Evolutionary conservation across 352 stramenopile species (phyloP).

Genomic region (Aphanomyces astaci): DNA sequence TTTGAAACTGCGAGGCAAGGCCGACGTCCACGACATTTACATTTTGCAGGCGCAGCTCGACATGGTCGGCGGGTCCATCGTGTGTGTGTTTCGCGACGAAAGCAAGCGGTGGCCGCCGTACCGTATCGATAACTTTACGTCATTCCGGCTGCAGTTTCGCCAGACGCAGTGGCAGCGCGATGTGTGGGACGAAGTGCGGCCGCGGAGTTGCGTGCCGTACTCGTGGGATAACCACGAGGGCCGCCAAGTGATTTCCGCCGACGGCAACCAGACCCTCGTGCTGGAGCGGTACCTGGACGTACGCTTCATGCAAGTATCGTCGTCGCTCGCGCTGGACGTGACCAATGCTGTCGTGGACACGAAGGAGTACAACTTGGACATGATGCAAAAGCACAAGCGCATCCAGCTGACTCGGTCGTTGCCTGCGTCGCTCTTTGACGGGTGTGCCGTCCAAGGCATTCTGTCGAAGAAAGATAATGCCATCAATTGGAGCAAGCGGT

Average conservation of each 20-base stretch:
- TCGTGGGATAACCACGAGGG: slow-evolving; percentile 80
- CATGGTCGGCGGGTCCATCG: slow-evolving; percentile 76
- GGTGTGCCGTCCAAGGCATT: slow-evolving; percentile 69
- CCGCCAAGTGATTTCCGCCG: slow-evolving; percentile 40
- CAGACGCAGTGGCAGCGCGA: slow-evolving; percentile 67
- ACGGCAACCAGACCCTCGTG: slow-evolving; percentile 38
- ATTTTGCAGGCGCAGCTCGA: slow-evolving; percentile 85
- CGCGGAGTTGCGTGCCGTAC: slow-evolving; percentile 68
- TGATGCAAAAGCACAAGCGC: slow-evolving; percentile 70
- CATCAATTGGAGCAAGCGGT: slow-evolving; percentile 85
- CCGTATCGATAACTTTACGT: slow-evolving; percentile 88
- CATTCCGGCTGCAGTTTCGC: slow-evolving; percentile 81
- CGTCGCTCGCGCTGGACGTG: slow-evolving; percentile 51
- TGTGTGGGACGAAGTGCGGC: slow-evolving; percentile 66
- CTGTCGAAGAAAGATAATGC: slow-evolving; percentile 83
- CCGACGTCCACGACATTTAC: slow-evolving; percentile 68
- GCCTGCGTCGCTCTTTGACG: slow-evolving; percentile 68
- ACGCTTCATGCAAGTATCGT: slow-evolving; percentile 83
- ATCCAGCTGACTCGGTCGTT: slow-evolving; percentile 80
- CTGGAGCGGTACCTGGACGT: slow-evolving; percentile 59
- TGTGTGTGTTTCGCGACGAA: slow-evolving; percentile 77
- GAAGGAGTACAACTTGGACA: slow-evolving; percentile 82
- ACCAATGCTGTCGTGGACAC: slow-evolving; percentile 78
- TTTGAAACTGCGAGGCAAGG: slow-evolving; percentile 69
- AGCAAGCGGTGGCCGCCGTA: slow-evolving; percentile 82